phyloP scores from a whole-genome alignment of 2,329 filamentous ascomycete genomes.

The Diaporthe nobilis region DNA sequence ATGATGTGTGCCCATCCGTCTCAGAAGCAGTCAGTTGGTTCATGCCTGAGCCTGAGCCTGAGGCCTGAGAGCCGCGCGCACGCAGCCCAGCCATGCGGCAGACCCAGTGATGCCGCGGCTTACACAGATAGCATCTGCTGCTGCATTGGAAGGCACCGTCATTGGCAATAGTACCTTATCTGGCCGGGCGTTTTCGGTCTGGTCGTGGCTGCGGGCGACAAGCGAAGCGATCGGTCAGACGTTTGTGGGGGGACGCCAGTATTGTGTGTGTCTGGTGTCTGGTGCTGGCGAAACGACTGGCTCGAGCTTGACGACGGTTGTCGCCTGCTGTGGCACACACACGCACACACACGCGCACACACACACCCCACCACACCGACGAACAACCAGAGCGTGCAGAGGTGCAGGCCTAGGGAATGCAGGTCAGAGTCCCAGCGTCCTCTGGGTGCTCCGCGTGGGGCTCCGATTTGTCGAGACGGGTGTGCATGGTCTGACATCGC shows the following conservation, averaged over 20 bases:
- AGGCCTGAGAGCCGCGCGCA: slow-evolving; percentile 6
- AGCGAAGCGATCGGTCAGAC: slow-evolving; percentile 32
- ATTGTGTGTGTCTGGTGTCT: slow-evolving; percentile 16
- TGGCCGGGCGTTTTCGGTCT: slow-evolving; percentile 24
- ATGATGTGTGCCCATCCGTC: slow-evolving; percentile 21
- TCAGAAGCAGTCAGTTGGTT: not conserved
- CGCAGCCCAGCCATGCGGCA: slow-evolving; percentile 8
- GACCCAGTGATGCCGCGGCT: not conserved
- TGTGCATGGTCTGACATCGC: slow-evolving; percentile 31
- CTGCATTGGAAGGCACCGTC: not conserved
- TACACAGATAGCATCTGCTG: not conserved
- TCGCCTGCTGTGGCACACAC: slow-evolving; percentile 29
- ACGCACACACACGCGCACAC: not conserved
- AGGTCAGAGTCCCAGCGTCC: slow-evolving; percentile 26
- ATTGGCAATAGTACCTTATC: slow-evolving; percentile 21
- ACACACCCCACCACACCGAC: slow-evolving; percentile 30
- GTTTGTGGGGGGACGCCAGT: not conserved
- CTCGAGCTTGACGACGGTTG: slow-evolving; percentile 24
- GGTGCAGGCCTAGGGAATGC: slow-evolving; percentile 27
- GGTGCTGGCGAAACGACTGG: slow-evolving; percentile 29
- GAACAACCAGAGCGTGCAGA: not conserved
- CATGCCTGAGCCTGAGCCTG: slow-evolving; percentile 4
- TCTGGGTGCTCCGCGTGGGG: slow-evolving; percentile 8
- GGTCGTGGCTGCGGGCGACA: slow-evolving; percentile 1
- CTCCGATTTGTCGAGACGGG: slow-evolving; percentile 30